phyloP scores from a whole-genome alignment of 768 basidiomycete genomes.

The Xerocomellus chrysenteron region DNA sequence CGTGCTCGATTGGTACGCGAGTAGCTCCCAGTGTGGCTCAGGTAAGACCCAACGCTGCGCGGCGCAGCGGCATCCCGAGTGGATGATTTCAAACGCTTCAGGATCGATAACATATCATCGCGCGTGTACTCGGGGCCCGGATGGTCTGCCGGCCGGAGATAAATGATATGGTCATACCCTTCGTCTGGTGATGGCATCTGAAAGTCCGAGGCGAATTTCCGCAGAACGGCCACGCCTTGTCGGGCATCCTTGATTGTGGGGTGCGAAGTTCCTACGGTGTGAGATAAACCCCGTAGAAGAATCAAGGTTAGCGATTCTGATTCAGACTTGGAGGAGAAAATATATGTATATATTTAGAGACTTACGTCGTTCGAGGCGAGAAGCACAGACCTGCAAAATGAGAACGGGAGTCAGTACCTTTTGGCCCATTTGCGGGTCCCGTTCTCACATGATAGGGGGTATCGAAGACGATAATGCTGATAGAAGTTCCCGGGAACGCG shows the following conservation, averaged over 20 bases:
- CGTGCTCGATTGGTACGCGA: slow-evolving; percentile 18
- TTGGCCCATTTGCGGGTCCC: background rate
- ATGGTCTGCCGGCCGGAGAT: slow-evolving; percentile 37
- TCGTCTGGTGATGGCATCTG: slow-evolving; percentile 54
- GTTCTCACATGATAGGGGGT: slow-evolving; percentile 68
- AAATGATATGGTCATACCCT: slow-evolving; percentile 61
- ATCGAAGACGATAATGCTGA: slow-evolving; percentile 79
- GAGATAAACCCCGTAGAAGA: slow-evolving; percentile 10
- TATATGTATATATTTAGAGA: slow-evolving; percentile 15
- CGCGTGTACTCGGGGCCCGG: slow-evolving; percentile 47
- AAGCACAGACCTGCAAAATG: slow-evolving; percentile 54
- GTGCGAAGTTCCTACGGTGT: slow-evolving; percentile 58
- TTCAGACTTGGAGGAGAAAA: background rate
- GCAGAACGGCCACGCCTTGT: slow-evolving; percentile 59
- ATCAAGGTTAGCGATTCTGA: slow-evolving; percentile 7
- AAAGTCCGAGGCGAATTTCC: slow-evolving; percentile 64
- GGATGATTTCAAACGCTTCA: slow-evolving; percentile 45
- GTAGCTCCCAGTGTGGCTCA: slow-evolving; percentile 6
- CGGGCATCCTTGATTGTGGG: slow-evolving; percentile 70
- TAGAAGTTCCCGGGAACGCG: slow-evolving; percentile 57
- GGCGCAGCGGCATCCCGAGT: slow-evolving; percentile 16
- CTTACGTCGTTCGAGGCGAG: slow-evolving; percentile 60
- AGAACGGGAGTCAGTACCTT: slow-evolving; percentile 12
- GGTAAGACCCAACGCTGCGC: slow-evolving; percentile 5
- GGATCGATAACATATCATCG: slow-evolving; percentile 50